Conservation (phyloP, 2,329 filamentous ascomycete species). For the Trichoderma guizhouense region DNA sequence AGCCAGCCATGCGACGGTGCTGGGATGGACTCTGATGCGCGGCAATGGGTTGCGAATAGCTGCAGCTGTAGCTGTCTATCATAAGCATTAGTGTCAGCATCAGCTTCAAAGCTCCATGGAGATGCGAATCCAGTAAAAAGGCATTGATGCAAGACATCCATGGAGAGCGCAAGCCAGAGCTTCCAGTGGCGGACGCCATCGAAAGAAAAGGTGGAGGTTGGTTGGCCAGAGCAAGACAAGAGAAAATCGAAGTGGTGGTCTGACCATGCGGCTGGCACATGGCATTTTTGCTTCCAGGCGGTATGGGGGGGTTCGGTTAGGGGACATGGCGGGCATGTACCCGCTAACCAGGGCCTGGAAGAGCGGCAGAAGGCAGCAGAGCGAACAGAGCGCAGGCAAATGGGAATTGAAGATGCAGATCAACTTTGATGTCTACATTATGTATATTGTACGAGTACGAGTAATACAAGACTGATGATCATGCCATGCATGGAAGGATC, state of each 20-base stretch:
- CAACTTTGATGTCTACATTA: not conserved
- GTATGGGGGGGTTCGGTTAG: constrained; percentile 5
- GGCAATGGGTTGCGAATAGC: not conserved
- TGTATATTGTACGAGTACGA: not conserved
- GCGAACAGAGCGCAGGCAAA: not conserved
- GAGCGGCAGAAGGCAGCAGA: not conserved
- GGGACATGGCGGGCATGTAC: constrained; percentile 11
- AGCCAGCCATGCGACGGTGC: not conserved
- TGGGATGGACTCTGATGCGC: not conserved
- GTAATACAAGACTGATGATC: not conserved
- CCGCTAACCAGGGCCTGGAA: not conserved
- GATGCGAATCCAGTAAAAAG: not conserved
- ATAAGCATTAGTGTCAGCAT: not conserved
- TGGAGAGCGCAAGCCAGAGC: not conserved
- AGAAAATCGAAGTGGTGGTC: not conserved
- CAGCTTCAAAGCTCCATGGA: not conserved
- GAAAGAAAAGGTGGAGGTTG: not conserved
- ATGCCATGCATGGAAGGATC: not conserved
- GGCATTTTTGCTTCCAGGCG: not conserved
- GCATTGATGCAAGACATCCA: not conserved
- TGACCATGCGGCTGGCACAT: constrained; percentile 18
- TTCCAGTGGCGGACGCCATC: not conserved
- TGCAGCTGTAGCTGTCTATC: not conserved
- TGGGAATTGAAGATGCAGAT: not conserved
- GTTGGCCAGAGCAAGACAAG: not conserved